These are phyloP conservation scores for Pluteus cervinus DNA, from an alignment of 768 basidiomycete genomes.

Conservation along the genomic window DNA sequence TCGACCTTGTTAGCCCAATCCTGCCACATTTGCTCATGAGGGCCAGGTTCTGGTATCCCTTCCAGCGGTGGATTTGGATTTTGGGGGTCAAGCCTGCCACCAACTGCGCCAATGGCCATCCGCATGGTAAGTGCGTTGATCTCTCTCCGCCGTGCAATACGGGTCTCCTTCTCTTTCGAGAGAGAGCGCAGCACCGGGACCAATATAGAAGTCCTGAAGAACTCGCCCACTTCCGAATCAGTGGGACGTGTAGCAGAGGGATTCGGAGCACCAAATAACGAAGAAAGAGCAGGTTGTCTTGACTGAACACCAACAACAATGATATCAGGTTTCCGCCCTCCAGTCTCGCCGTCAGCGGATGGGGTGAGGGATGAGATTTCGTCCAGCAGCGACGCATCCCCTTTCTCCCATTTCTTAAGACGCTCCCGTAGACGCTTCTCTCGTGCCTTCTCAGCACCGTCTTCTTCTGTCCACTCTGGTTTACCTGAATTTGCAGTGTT, in stretches of 20 bases:
- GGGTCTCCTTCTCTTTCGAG: conserved; percentile 45
- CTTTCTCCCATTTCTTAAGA: conserved; percentile 68
- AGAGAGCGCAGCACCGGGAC: conserved; percentile 58
- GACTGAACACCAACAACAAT: conserved; percentile 46
- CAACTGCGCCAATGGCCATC: conserved; percentile 75
- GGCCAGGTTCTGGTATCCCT: conserved; percentile 6
- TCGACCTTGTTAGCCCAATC: conserved; percentile 71
- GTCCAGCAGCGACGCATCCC: conserved; percentile 50
- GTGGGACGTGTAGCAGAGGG: conserved; percentile 14
- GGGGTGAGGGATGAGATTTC: conserved; percentile 54
- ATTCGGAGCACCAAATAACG: conserved; percentile 20
- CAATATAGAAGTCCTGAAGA: conserved; percentile 67
- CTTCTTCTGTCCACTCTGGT: conserved; percentile 63
- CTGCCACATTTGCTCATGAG: conserved; percentile 36
- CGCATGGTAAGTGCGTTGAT: conserved; percentile 79
- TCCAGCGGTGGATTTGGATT: conserved; percentile 2
- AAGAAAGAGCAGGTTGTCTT: conserved; percentile 30
- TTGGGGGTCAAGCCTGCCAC: conserved; percentile 48
- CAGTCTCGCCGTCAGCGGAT: conserved; percentile 27
- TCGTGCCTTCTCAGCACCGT: conserved; percentile 56
- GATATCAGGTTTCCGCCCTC: conserved; percentile 33
- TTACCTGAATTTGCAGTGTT: conserved; percentile 23
- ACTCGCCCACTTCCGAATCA: conserved; percentile 22
- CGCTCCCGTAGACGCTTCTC: conserved; percentile 70
- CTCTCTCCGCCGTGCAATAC: conserved; percentile 60